Evolutionary conservation across 768 basidiomycete species (phyloP), one percentile per base, ranked within the genome.

Genomic region (Amanita inopinata): DNA sequence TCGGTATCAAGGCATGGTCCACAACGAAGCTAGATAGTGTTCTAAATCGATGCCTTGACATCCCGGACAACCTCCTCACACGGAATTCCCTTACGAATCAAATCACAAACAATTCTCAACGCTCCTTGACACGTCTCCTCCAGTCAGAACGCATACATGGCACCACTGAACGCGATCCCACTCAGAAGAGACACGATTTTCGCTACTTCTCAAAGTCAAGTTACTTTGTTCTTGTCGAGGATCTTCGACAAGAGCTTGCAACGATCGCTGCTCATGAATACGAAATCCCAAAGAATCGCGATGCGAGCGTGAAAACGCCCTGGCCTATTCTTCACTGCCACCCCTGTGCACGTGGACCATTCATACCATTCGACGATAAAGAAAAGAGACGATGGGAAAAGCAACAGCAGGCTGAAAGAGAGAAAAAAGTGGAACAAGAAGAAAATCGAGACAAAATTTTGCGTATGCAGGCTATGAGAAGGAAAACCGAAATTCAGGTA

Each of bases 211-310:
- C 74, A 12, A 76, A 78, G 31, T 70, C 71, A 31, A 76, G 73
- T 39, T 80, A 74, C 55, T 97, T 90, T 57, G 71, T 97, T 33
- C 72, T 98, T 33, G 75, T 97, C n/a, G 93, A 98, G 58, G 94
- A 98, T 54, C 73, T 90, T 44, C 75, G 73, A 3, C 78, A 82
- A 41, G 82, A 90, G 51, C 67, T 92, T 30, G 82, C 90, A 10
- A 88, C 96, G 1, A 74, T 98, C 49, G 78, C 84, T 40, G 73
- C 76, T 12, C 78, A 87, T 45, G 91, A 98, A 58, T 97, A 94
- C 61, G 63, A 73, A 22, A 56, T 73, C 15, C 54, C 64, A 19
- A 77, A 71, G 51, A 65, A 64, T 45, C 73, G 64, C 43, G 78
- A 73, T 52, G 74, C 67, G 38, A 67, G 70, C 38, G 54, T 62